These are phyloP conservation scores for Peniophora sp. DNA, from an alignment of 1,284 basidiomycete species.

Conservation along the genomic window DNA sequence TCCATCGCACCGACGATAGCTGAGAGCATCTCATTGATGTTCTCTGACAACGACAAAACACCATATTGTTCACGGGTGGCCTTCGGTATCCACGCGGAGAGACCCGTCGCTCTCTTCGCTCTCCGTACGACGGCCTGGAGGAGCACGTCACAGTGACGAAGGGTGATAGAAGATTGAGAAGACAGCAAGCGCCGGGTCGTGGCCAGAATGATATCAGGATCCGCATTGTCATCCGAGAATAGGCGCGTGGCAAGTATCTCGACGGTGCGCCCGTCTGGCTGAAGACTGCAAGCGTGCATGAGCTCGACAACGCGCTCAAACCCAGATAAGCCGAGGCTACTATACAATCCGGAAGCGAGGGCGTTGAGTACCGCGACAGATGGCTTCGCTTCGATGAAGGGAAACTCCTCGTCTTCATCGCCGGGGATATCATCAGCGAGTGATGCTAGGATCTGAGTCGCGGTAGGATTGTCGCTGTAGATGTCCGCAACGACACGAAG, in stretches of 20 bases:
- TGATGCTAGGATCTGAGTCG: slow-evolving; percentile 16
- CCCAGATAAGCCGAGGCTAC: slow-evolving; percentile 36
- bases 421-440: slow-evolving; percentile 7
- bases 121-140: not conserved
- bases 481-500: slow-evolving; percentile 39
- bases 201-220: slow-evolving; percentile 38
- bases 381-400: slow-evolving; percentile 8
- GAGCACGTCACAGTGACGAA: not conserved
- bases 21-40: not conserved
- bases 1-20: not conserved
- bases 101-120: not conserved
- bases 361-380: slow-evolving; percentile 46
- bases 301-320: slow-evolving; percentile 37
- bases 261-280: slow-evolving; percentile 43
- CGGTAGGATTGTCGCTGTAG: slow-evolving; percentile 23
- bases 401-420: not conserved
- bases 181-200: slow-evolving; percentile 19
- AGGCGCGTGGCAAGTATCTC: slow-evolving; percentile 47
- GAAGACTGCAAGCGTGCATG: slow-evolving; percentile 43
- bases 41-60: not conserved
- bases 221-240: slow-evolving; percentile 28
- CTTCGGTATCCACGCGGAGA: not conserved
- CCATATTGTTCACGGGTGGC: not conserved
- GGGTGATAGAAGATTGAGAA: not conserved
- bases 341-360: slow-evolving; percentile 41